Percentiles rank a stretch among this genome's conserved stretches.
These are phyloP conservation scores for Priceomyces carsonii DNA, from an alignment of 805 yeast genomes.

Conservation along the genomic window DNA sequence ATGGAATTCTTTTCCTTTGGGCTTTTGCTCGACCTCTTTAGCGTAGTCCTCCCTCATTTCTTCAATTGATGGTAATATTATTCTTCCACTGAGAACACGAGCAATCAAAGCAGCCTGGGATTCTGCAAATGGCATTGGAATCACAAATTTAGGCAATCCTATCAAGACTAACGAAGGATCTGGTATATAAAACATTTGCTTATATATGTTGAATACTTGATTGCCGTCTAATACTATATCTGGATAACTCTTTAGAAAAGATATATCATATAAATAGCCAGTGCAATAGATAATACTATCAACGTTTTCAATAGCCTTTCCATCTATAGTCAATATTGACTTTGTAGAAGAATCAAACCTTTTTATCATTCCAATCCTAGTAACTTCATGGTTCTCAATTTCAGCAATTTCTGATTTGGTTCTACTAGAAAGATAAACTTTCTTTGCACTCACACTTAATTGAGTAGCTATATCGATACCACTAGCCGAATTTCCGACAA, in stretches of 20 bases:
- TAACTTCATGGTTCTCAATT: slow-evolving; percentile 18
- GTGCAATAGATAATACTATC: slow-evolving; percentile 70
- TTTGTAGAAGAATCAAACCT: slow-evolving; percentile 26
- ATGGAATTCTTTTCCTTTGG: slow-evolving; percentile 24
- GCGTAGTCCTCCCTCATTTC: slow-evolving; percentile 35
- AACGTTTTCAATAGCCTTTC: slow-evolving; percentile 37
- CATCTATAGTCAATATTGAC: slow-evolving; percentile 52
- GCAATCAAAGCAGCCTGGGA: slow-evolving; percentile 43
- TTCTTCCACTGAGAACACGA: slow-evolving; percentile 37
- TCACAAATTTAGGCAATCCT: slow-evolving; percentile 42
- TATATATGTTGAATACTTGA: too few relatives aligned
- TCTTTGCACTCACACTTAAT: slow-evolving; percentile 41
- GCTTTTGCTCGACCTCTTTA: slow-evolving; percentile 25
- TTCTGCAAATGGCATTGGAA: slow-evolving; percentile 47
- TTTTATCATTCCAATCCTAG: slow-evolving; percentile 31
- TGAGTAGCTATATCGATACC: slow-evolving; percentile 75
- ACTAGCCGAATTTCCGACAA: slow-evolving; percentile 78
- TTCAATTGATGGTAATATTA: slow-evolving; percentile 32
- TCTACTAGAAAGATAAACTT: slow-evolving; percentile 17
- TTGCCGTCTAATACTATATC: too few relatives aligned
- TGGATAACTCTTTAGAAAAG: slow-evolving; percentile 34
- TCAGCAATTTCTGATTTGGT: slow-evolving; percentile 3
- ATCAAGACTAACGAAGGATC: slow-evolving; percentile 42
- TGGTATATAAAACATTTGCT: slow-evolving; percentile 39
- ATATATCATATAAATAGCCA: slow-evolving; percentile 53